Conservation (phyloP, 306 rosid genomes). For the Quillaja saponaria region DNA sequence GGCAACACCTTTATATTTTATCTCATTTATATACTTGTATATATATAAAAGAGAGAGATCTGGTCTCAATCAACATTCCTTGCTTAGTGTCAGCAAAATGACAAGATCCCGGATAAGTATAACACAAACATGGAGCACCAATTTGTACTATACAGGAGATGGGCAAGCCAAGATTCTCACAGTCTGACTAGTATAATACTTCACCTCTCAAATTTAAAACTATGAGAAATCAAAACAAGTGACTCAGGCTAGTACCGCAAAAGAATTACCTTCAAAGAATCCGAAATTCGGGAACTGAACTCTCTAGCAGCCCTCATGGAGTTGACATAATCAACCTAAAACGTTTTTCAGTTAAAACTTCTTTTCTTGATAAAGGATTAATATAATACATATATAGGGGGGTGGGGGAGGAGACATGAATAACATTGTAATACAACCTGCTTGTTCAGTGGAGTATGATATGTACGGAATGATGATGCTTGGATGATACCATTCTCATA, state of each 20-base stretch:
- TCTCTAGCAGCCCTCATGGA: conserved; percentile 96
- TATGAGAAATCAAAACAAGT: too few relatives aligned
- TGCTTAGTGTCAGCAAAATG: too few relatives aligned
- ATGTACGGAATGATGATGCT: conserved; percentile 95
- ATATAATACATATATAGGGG: too few relatives aligned
- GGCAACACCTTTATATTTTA: not conserved
- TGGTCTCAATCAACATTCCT: too few relatives aligned
- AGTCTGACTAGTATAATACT: conserved; percentile 10
- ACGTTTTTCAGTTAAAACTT: conserved; percentile 28
- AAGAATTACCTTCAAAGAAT: conserved; percentile 75
- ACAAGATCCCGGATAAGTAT: too few relatives aligned
- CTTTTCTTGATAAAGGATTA: conserved; percentile 19
- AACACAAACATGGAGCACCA: too few relatives aligned
- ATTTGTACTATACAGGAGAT: too few relatives aligned
- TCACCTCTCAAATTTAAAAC: conserved; percentile 8
- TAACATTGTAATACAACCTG: conserved; percentile 58
- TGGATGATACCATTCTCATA: conserved; percentile 72
- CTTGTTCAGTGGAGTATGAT: conserved; percentile 93
- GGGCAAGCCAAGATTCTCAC: conserved; percentile 12
- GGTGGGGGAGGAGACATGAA: too few relatives aligned
- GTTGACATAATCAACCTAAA: conserved; percentile 78
- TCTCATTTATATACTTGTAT: too few relatives aligned
- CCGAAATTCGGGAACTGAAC: conserved; percentile 82
- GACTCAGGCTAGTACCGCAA: conserved; percentile 11
- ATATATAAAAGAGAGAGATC: too few relatives aligned